Evolutionary conservation across 1,284 basidiomycete genomes (phyloP), one percentile per base, ranked within the genome.

Genomic region (Ganoderma resinaceum): DNA sequence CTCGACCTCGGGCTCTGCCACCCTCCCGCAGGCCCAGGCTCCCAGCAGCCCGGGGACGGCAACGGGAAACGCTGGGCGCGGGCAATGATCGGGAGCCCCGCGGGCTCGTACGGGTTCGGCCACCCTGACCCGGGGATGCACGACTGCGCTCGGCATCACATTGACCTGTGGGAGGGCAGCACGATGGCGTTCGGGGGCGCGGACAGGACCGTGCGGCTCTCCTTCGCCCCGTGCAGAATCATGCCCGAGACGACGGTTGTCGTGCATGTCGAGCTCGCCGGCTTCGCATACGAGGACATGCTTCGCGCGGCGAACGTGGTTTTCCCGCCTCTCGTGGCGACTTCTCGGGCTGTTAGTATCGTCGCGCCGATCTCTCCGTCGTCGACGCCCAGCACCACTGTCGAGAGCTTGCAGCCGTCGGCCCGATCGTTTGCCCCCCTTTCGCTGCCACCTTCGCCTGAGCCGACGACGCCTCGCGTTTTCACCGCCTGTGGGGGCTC

Each of bases 101-200:
- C 29, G 4, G 52, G 52, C 52, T 31, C 52, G 16, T 55, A 33
- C 14, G 46, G 46, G 46, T 55, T 55, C 7, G 52, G 33, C 14
- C 26, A 55, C 16, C 29, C 26, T 16, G 37, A 26, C 35, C 18
- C 14, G 11, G 12, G 20, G 35, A 26, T 37, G 37, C 58, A 60
- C n/a, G 58, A 38, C 20, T 66, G 65, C 53, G 16, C 49, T 6
- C 2, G 7, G 14, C 38, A 67, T n/a, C 66, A 67, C 37, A 53
- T 67, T 14, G 55, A 53, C 26, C 16, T n/a, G 12, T 63, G 62
- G 66, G 52, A 20, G 23, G 33, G 31, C 0, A 14, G 26, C 23
- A 6, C 55, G 16, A 59, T 35, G 57, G 57, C 33, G 9, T 67
- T 67, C 49, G 55, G 62, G 3, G 57, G 59, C 20, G 3, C 37